Base-by-base conservation (phyloP, 1,284 basidiomycete genomes). In the Ustilago hordei region DNA sequence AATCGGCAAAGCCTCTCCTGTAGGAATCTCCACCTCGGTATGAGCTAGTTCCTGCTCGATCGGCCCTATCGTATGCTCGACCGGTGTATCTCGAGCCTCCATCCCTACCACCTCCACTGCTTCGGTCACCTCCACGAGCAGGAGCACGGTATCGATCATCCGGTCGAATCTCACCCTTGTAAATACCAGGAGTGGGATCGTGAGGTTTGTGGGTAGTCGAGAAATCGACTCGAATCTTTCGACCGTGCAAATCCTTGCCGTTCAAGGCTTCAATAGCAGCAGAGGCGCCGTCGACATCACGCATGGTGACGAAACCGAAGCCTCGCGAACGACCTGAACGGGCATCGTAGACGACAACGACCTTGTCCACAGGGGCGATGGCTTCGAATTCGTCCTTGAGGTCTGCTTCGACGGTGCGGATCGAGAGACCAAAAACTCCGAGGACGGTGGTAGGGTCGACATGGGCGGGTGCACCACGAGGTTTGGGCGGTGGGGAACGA, bases 291-390 rank as follows among this genome's bases (percentile, higher is more conserved):
- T 95, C 94, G 17, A 92, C 90, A 43, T 89, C 90, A 45, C 90
- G 90, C 95, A 99, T 98, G 75, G 92, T 93, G 86, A 99, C 95
- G 87, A 99, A 99, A 45, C 95, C 96, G 81, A 99, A 99, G 85
- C 95, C 97, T 78, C 96, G 93, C 62, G 95, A 98, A 67, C 97
- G 92, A 85, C 95, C 95, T 55, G 94, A 94, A 93, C 95, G 89
- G 87, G 98, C 95, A 87, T 99, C 96, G 86, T 98, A 98, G n/a
- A 99, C 97, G 79, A 99, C 95, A 59, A 93, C 93, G 41, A 83
- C 85, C 87, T 98, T 98, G 83, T 96, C 94, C 59, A 98, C 95
- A 34, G 91, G 90, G 28, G 95, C 95, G 80, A 92, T 93, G 53
- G 93, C 90, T 80, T 89, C 90, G 82, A 99, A 99, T 87, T 98